Base-by-base conservation (phyloP, 768 basidiomycete genomes). In the Harrya chromipes region DNA sequence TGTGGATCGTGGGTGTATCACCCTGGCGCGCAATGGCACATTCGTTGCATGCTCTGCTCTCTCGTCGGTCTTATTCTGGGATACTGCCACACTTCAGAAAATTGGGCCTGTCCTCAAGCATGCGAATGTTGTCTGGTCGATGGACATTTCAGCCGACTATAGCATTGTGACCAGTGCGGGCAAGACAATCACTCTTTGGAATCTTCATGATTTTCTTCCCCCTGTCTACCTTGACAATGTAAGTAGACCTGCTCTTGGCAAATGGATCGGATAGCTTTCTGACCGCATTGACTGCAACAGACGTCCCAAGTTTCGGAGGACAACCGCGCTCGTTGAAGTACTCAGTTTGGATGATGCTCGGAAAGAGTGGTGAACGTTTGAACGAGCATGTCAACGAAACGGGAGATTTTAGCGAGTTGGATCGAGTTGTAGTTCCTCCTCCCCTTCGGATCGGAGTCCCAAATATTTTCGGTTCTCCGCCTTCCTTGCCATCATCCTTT, bases 31-130 rank as follows among this genome's bases (percentile, higher is more conserved):
- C 12, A 41, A 49, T 7, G 40, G 47, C 8, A 21, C 20, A 6
- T 49, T 54, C 14, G 19, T 55, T 20, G 52, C 43, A 17, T 43
- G 34, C 6, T 45, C 35, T 2, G 31, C 23, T 2, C 19, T n/a
- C 0, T 26, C 36, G 4, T 46, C 43, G 1, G 44, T 56, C 21
- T 46, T 53, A 0, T 50, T 56, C 26, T 55, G 52, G 55, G 53
- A 56, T 9, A 36, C 31, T 7, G 24, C 23, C 3, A 55, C 52
- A 6, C 37, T 9, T 24, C 40, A 49, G 9, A 21, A 27, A 39
- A 43, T 55, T 1, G 55, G 52, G 21, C 7, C 47, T 11, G 1
- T 19, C 11, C 20, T 55, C 7, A n/a, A 27, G 20, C 43, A 55
- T 17, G 8, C 23, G 1, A 16, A 5, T 12, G 0, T 6, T 1